Base-by-base conservation (phyloP, 768 basidiomycete genomes). In the Mycena crocata region DNA sequence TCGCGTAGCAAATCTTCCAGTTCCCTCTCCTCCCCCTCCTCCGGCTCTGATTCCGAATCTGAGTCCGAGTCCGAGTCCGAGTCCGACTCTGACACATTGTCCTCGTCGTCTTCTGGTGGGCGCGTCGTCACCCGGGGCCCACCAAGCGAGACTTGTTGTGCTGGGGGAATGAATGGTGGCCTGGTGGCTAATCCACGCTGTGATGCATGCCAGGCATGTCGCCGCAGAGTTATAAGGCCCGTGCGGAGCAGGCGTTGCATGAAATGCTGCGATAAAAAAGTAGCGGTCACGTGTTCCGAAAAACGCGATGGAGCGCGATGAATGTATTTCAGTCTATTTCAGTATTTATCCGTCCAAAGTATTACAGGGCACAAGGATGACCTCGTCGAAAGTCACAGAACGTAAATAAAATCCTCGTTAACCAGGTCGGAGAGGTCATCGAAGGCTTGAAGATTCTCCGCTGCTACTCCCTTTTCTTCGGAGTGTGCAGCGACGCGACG, bases 361-460 rank as follows among this genome's bases (percentile, higher is more conserved):
- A 31, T 26, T n/a, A 54, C 40, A 61, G 50, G n/a, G 32, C 30
- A 30, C 32, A 49, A 50, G 15, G 40, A 24, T 28, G 32, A 3
- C 31, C 35, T 28, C 9, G 50, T 15, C 31, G 23, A 6, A 52
- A 6, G 17, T 72, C 62, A 77, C 64, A 77, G 60, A 2, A 64
- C 75, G 55, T 76, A 78, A 14, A 78, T 74, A 57, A 78, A 77
- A 64, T 77, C 77, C 65, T 74, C 73, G 57, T 82, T 82, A 54
- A 72, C 67, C 21, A 62, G 54, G 68, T 83, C 82, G 12, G 82
- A 80, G 15, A 83, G 64, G 68, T 83, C 82, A 51, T 79, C 69
- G 59, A 83, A 83, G 0, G 80, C 76, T 51, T 78, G 73, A 28
- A 77, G 72, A 62, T 80, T 81, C 26, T 66, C 39, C 17, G 68